Percentiles rank a stretch among this genome's conserved stretches.
Conservation (phyloP, 305 asterid species). For the Ruellia speciosa region DNA sequence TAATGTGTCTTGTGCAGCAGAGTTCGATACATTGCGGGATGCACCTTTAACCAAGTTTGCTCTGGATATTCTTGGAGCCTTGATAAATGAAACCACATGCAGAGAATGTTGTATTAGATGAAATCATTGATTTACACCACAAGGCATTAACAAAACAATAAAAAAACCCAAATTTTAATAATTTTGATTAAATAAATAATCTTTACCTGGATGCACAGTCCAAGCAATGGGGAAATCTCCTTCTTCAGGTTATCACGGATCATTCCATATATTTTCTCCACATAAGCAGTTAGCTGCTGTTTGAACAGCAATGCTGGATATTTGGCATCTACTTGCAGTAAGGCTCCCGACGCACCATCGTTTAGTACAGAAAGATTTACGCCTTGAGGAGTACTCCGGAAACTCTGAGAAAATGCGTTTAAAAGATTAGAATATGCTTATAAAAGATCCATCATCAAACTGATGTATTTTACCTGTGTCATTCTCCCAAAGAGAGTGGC, state of each 20-base stretch:
- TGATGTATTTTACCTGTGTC: conserved; percentile 61
- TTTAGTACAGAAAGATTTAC: conserved; percentile 65
- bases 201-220: conserved; percentile 84
- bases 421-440: conserved; percentile 17
- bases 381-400: conserved; percentile 83
- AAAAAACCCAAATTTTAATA: conserved; percentile 1
- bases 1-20: conserved; percentile 88
- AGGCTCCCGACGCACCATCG: conserved; percentile 46
- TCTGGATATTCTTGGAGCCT: conserved; percentile 97
- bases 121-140: conserved; percentile 5
- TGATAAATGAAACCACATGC: conserved; percentile 19
- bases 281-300: conserved; percentile 96
- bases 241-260: conserved; percentile 90
- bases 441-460: conserved; percentile 8
- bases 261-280: conserved; percentile 92
- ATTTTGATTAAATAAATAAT: conserved; percentile 13
- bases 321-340: conserved; percentile 67
- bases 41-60: conserved; percentile 76
- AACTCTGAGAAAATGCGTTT: conserved; percentile 43
- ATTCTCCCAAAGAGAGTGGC: conserved; percentile 91
- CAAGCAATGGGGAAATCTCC: conserved; percentile 85
- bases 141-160: background rate
- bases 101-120: conserved; percentile 1
- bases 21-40: conserved; percentile 69
- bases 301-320: conserved; percentile 77